Evolutionary conservation across 495 filamentous ascomycete species (phyloP).

Genomic region (Corynascus novoguineensis): DNA sequence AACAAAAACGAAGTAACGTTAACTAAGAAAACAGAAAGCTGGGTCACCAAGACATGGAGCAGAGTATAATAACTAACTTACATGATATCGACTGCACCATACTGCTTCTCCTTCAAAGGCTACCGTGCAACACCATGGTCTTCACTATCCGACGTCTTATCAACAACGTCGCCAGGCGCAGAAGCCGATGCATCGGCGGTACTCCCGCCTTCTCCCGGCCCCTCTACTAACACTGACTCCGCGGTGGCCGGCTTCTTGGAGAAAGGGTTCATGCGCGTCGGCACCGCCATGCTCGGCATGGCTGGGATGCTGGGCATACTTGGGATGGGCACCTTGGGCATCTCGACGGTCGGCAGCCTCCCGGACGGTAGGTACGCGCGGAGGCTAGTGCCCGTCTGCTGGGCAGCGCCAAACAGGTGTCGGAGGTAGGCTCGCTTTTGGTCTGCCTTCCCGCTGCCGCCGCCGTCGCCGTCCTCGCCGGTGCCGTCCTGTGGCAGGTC

Average conservation of each 20-base stretch:
- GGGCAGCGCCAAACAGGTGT: slow-evolving; percentile 43
- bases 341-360: slow-evolving; percentile 35
- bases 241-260: slow-evolving; percentile 8
- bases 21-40: too few species aligned
- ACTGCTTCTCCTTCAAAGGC: too few species aligned
- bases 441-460: slow-evolving; percentile 15
- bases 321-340: slow-evolving; percentile 26
- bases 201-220: neutral
- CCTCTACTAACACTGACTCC: neutral
- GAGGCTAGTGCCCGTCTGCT: slow-evolving; percentile 37
- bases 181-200: neutral
- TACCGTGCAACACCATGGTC: neutral
- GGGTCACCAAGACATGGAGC: too few species aligned
- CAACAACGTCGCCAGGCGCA: neutral
- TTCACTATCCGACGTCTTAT: neutral
- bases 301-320: slow-evolving; percentile 24
- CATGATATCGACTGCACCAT: too few species aligned
- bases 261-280: slow-evolving; percentile 18
- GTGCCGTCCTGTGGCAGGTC: neutral
- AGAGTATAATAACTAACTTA: too few species aligned
- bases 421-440: slow-evolving; percentile 39
- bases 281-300: slow-evolving; percentile 22
- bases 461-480: neutral
- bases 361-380: slow-evolving; percentile 39
- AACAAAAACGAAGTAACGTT: too few species aligned